A percentile compares a stretch with the other conserved stretches of the same genome.
These are phyloP conservation scores for Coccomyxa sp. DNA, from an alignment of 139 green algal genomes.

Conservation along the genomic window DNA sequence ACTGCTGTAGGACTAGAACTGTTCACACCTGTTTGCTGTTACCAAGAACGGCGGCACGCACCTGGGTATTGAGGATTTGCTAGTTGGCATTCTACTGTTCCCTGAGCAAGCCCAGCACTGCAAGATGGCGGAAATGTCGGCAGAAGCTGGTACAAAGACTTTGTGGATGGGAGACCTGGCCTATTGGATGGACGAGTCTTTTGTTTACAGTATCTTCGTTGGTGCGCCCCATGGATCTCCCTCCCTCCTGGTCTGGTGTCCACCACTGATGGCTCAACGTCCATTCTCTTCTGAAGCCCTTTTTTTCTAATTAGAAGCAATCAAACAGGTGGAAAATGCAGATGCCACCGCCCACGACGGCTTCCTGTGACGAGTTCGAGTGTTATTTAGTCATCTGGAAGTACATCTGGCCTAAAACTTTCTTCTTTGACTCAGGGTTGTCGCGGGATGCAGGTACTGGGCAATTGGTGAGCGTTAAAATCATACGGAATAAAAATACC, in stretches of 20 bases:
- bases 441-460: constrained; percentile 19
- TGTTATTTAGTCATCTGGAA: neutral
- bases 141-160: constrained; percentile 15
- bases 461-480: constrained; percentile 54
- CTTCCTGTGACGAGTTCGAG: neutral
- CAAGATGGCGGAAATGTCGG: neutral
- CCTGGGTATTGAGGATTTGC: too few species aligned
- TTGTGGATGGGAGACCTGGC: constrained; percentile 64
- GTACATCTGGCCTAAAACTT: neutral
- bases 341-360: neutral
- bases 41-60: too few species aligned
- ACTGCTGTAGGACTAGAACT: too few species aligned
- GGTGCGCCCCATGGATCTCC: neutral
- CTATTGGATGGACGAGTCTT: constrained; percentile 66
- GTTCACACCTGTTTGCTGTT: too few species aligned
- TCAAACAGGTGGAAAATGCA: neutral
- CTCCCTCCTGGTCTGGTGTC: neutral
- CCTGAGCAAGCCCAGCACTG: too few species aligned
- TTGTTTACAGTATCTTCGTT: constrained; percentile 51
- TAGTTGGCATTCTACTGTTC: too few species aligned
- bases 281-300: neutral
- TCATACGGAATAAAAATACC: constrained; percentile 77
- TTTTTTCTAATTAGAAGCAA: neutral
- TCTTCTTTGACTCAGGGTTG: neutral
- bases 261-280: neutral